These are phyloP conservation scores for Laetiporus sulphureus DNA, from an alignment of 1,284 basidiomycete species.

Conservation along the genomic window DNA sequence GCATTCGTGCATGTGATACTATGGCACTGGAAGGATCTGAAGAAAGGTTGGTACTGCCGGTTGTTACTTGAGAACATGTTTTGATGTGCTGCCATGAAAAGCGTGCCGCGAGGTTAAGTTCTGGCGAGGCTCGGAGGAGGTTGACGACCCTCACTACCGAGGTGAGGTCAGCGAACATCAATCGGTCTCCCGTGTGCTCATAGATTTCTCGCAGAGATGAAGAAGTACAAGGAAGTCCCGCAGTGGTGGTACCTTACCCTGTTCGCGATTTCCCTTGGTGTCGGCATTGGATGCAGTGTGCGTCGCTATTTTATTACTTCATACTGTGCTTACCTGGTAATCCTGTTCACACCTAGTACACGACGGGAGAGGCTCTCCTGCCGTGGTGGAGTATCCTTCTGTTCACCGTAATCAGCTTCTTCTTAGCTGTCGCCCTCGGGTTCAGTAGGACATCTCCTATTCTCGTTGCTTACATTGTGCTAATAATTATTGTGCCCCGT, in stretches of 20 bases:
- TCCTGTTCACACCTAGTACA: constrained; percentile 26
- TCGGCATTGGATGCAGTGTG: constrained; percentile 46
- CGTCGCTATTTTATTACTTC: constrained; percentile 5
- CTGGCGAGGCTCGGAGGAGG: constrained; percentile 30
- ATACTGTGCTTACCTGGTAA: not conserved
- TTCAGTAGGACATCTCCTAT: constrained; percentile 34
- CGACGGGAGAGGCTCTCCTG: constrained; percentile 37
- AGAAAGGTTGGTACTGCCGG: constrained; percentile 18
- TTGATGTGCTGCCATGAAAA: too few species aligned
- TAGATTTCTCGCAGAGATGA: constrained; percentile 33
- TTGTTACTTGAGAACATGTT: not conserved
- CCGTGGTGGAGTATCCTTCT: constrained; percentile 48
- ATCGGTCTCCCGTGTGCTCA: not conserved
- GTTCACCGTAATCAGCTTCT: constrained; percentile 38
- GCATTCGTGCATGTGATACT: constrained; percentile 42
- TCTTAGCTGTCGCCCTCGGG: constrained; percentile 41
- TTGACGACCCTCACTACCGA: constrained; percentile 43
- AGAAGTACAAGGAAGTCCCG: constrained; percentile 47
- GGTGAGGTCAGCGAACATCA: constrained; percentile 18
- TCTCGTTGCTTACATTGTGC: not conserved
- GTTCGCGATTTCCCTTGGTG: constrained; percentile 41
- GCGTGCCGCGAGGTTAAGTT: constrained; percentile 39
- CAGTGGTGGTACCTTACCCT: constrained; percentile 43
- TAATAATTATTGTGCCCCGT: not conserved
- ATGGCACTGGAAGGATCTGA: constrained; percentile 45